Percentiles rank a stretch among this genome's conserved stretches.
Conservation (phyloP, 345 rosid genomes). For the Gossypium turneri region DNA sequence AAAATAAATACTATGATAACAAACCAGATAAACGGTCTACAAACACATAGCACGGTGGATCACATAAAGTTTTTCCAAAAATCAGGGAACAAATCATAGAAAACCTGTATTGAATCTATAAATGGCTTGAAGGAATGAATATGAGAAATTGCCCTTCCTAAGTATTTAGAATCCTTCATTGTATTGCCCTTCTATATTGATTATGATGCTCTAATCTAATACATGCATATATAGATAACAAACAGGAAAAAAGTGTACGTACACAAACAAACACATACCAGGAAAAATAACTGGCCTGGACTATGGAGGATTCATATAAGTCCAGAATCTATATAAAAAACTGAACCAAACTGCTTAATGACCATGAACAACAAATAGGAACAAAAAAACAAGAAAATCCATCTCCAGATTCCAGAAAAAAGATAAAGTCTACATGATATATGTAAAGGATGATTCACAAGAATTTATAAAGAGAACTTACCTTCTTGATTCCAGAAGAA, state of each 20-base stretch:
- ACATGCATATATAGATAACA: neutral
- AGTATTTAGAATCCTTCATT: neutral
- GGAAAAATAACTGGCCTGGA: neutral
- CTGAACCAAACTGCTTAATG: neutral
- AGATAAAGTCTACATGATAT: neutral
- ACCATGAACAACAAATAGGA: neutral
- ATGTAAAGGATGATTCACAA: neutral
- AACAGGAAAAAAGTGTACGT: neutral
- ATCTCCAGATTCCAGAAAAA: slow-evolving; percentile 1
- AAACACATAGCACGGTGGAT: neutral
- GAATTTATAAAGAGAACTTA: slow-evolving; percentile 21
- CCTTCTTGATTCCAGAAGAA: slow-evolving; percentile 88
- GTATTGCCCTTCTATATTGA: neutral
- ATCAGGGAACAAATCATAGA: neutral
- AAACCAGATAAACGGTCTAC: neutral
- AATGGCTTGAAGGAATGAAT: neutral
- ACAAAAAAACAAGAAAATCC: neutral
- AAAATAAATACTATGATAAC: neutral
- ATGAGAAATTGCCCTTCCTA: neutral
- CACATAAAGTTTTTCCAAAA: neutral
- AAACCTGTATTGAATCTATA: neutral
- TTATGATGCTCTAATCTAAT: neutral
- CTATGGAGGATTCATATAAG: neutral
- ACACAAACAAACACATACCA: neutral
- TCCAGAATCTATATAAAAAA: neutral